A percentile compares a stretch with the other conserved stretches of the same genome.
These are phyloP conservation scores for Glomus cerebriforme DNA, from an alignment of 192 early-diverging fungal genomes.

Conservation along the genomic window DNA sequence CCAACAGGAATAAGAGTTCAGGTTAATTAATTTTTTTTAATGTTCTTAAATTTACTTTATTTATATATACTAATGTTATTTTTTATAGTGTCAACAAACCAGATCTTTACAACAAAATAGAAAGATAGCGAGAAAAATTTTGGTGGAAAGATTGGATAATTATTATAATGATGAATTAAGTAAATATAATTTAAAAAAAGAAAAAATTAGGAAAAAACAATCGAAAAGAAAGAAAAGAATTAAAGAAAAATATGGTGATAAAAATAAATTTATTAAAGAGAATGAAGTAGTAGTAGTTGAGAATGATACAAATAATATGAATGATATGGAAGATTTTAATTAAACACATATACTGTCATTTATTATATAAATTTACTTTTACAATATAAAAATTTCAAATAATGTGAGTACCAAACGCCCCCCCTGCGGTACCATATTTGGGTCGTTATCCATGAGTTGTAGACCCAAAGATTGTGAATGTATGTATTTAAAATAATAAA, in stretches of 20 bases:
- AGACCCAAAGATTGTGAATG: too few relatives aligned
- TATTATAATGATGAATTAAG: conserved; percentile 62
- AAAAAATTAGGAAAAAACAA: conserved; percentile 61
- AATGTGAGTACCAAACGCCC: too few relatives aligned
- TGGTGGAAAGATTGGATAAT: conserved; percentile 69
- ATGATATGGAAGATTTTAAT: not conserved
- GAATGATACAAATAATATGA: not conserved
- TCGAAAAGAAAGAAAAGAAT: conserved; percentile 55
- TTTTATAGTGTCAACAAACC: conserved; percentile 68
- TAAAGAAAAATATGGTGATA: conserved; percentile 59
- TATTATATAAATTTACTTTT: too few relatives aligned
- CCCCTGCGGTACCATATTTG: too few relatives aligned
- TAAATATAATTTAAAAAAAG: conserved; percentile 61
- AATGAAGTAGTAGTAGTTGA: not conserved
- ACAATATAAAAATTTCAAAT: too few relatives aligned
- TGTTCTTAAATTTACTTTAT: not conserved
- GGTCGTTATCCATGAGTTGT: too few relatives aligned
- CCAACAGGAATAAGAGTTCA: conserved; percentile 69
- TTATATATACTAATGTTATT: not conserved
- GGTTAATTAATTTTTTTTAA: conserved; percentile 30
- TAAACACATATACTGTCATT: not conserved
- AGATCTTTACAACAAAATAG: conserved; percentile 73
- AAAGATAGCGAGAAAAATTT: conserved; percentile 65
- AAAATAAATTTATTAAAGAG: not conserved
- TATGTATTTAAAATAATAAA: too few relatives aligned